phyloP scores from a whole-genome alignment of 2,329 filamentous ascomycete genomes.

The Colletotrichum tropicicola region DNA sequence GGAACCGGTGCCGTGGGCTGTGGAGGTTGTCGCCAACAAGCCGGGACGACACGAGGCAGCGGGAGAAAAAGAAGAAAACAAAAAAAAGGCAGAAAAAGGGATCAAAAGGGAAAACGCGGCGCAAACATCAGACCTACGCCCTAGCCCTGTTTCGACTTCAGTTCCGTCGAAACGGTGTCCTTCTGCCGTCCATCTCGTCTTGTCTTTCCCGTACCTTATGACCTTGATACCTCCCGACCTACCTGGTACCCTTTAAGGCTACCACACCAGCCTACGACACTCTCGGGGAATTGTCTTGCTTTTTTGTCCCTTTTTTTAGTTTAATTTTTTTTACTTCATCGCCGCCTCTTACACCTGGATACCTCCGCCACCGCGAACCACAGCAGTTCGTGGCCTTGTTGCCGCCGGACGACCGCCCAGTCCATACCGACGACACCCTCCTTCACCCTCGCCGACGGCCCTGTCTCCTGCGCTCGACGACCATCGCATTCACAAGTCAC shows the following conservation, averaged over 20 bases:
- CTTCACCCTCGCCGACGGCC: not conserved
- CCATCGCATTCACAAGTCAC: not conserved
- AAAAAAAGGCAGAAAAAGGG: not conserved
- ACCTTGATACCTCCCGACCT: no score
- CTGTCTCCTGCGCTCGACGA: not conserved
- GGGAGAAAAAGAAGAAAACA: not conserved
- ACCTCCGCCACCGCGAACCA: not conserved
- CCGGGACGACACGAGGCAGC: not conserved
- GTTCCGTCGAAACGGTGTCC: slow-evolving; percentile 12
- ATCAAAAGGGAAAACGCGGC: not conserved
- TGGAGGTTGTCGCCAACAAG: not conserved
- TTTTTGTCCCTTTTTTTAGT: not conserved
- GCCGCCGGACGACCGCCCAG: not conserved
- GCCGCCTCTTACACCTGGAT: not conserved
- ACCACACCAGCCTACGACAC: no score
- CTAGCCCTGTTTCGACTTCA: slow-evolving; percentile 21
- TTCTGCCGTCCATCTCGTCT: not conserved
- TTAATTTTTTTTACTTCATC: not conserved
- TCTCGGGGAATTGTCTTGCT: not conserved
- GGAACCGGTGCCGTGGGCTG: not conserved
- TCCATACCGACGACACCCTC: slow-evolving; percentile 11
- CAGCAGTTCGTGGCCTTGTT: not conserved
- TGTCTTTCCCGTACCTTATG: not conserved
- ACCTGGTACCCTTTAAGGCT: no score
- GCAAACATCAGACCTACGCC: slow-evolving; percentile 10